Conservation (phyloP, 805 yeast species). For the Candida tallmaniae region DNA sequence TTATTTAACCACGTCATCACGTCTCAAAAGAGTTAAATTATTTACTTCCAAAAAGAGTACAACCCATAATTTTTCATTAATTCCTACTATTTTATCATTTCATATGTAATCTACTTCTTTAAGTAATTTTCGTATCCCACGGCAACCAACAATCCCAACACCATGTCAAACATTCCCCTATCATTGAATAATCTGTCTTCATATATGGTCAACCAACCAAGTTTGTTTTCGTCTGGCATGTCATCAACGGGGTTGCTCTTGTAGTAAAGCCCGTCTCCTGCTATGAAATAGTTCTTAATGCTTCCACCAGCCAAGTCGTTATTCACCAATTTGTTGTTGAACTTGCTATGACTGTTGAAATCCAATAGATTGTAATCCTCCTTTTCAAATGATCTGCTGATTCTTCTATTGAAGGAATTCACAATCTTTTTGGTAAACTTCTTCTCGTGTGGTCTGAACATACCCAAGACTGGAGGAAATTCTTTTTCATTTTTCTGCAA, state of each 20-base stretch:
- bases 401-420: conserved; percentile 25
- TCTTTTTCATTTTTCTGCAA: conserved; percentile 14
- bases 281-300: conserved; percentile 30
- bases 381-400: conserved; percentile 6
- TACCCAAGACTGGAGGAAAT: conserved; percentile 29
- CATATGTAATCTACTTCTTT: too few relatives aligned
- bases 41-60: too few relatives aligned
- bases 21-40: too few relatives aligned
- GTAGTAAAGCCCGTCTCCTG: conserved; percentile 54
- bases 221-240: conserved; percentile 52
- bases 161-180: conserved; percentile 50
- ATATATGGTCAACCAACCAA: conserved; percentile 64
- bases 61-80: too few relatives aligned
- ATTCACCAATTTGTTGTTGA: conserved; percentile 12
- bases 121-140: conserved; percentile 29
- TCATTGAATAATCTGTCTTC: conserved; percentile 36
- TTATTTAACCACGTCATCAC: too few relatives aligned
- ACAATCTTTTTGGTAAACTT: conserved; percentile 34
- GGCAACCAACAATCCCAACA: conserved; percentile 50
- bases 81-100: too few relatives aligned
- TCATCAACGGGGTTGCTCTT: conserved; percentile 51
- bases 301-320: conserved; percentile 20
- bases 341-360: conserved; percentile 3
- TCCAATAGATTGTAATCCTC: conserved; percentile 2
- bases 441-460: conserved; percentile 39